Evolutionary conservation across 805 yeast genomes (phyloP).

Genomic region (Isabelozyma rhagii): DNA sequence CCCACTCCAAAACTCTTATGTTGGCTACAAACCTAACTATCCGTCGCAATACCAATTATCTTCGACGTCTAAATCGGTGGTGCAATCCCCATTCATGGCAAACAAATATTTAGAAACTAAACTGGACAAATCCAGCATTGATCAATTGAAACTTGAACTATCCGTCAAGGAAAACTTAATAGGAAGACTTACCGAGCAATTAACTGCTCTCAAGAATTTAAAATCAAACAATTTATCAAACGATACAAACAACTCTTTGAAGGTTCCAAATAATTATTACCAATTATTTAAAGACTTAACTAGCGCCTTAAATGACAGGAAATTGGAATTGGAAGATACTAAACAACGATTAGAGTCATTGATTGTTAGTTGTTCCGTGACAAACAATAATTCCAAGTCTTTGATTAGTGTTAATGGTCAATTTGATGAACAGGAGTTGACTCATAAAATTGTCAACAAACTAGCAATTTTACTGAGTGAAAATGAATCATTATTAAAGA

Average conservation of each 20-base stretch:
- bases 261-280: conserved; percentile 43
- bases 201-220: conserved; percentile 13
- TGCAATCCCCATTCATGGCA: background rate
- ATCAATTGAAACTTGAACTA: conserved; percentile 47
- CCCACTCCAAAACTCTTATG: background rate
- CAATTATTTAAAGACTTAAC: conserved; percentile 49
- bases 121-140: conserved; percentile 13
- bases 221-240: conserved; percentile 6
- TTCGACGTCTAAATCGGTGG: background rate
- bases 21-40: background rate
- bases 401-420: conserved; percentile 48
- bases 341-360: conserved; percentile 62
- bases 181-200: conserved; percentile 32
- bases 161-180: conserved; percentile 50
- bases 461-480: conserved; percentile 61
- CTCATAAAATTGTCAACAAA: conserved; percentile 68
- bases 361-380: conserved; percentile 26
- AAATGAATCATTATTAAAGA: conserved; percentile 64
- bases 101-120: background rate
- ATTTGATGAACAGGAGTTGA: conserved; percentile 70
- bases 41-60: background rate
- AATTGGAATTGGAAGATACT: conserved; percentile 56
- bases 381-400: conserved; percentile 11
- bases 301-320: conserved; percentile 42
- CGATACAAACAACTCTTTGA: conserved; percentile 6